Percentiles rank a stretch among this genome's conserved stretches.
Conservation (phyloP, 768 basidiomycete genomes). For the Gymnopilus dilepis region DNA sequence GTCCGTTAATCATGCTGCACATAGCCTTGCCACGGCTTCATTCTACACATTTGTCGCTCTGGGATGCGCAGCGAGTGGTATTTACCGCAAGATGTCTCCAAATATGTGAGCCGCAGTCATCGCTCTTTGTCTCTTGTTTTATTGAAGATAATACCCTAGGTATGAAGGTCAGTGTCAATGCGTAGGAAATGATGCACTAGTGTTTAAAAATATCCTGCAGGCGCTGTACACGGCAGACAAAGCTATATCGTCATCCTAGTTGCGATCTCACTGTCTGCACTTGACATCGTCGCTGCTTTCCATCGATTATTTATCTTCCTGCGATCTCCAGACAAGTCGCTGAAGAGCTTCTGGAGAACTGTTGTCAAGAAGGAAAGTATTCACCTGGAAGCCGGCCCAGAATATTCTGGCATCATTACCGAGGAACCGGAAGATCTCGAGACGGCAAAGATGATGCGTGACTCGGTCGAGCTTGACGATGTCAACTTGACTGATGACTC, state of each 20-base stretch:
- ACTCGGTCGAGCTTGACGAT: conserved; percentile 34
- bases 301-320: conserved; percentile 58
- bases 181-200: neutral
- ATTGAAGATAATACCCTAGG: conserved; percentile 46
- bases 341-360: conserved; percentile 60
- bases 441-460: conserved; percentile 44
- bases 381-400: conserved; percentile 35
- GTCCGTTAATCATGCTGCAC: conserved; percentile 72
- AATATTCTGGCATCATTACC: conserved; percentile 62
- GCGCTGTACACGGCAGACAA: conserved; percentile 62
- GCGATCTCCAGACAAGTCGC: conserved; percentile 46
- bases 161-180: conserved; percentile 55
- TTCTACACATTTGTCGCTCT: conserved; percentile 69
- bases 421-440: conserved; percentile 64
- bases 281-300: conserved; percentile 59
- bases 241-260: conserved; percentile 56
- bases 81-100: conserved; percentile 82
- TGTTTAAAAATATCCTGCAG: conserved; percentile 24
- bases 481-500: conserved; percentile 34
- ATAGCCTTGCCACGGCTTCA: conserved; percentile 56
- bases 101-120: conserved; percentile 66
- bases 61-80: conserved; percentile 67
- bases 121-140: conserved; percentile 7
- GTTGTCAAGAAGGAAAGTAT: conserved; percentile 53
- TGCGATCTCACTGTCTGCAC: conserved; percentile 41